These are phyloP conservation scores for Trichomonascaceae sp. DNA, from an alignment of 1,139 yeast species.

Conservation along the genomic window DNA sequence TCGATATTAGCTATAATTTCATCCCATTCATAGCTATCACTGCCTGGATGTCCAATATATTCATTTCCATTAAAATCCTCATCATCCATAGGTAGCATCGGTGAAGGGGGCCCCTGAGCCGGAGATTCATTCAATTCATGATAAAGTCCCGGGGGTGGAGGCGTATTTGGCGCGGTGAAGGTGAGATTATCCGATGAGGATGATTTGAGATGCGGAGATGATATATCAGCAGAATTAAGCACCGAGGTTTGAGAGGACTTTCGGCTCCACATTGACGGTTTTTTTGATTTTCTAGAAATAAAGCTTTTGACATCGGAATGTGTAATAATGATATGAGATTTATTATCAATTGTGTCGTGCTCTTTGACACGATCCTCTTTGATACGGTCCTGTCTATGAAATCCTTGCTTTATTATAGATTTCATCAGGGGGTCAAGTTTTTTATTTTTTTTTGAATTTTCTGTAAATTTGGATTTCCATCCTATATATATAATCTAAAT, in stretches of 20 bases:
- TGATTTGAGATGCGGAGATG: neutral
- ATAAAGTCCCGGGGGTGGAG: neutral
- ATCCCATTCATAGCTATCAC: slow-evolving; percentile 21
- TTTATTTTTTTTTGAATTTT: too few species aligned
- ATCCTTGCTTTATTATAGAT: neutral
- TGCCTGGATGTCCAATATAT: slow-evolving; percentile 1
- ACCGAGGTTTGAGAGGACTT: neutral
- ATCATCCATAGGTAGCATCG: neutral
- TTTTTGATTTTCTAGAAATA: neutral
- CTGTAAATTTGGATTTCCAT: neutral
- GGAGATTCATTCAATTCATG: neutral
- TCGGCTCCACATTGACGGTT: neutral
- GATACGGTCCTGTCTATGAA: neutral
- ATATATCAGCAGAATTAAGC: neutral
- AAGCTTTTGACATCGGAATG: neutral
- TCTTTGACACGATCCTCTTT: neutral
- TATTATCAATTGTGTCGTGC: neutral
- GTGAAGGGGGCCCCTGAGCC: neutral
- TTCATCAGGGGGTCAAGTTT: too few species aligned
- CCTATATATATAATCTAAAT: neutral
- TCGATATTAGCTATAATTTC: slow-evolving; percentile 19
- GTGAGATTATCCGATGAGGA: too few species aligned
- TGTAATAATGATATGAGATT: neutral
- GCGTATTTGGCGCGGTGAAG: neutral
- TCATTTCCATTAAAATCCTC: neutral